These are phyloP conservation scores for Lachancea waltii DNA, from an alignment of 805 yeast genomes.

Conservation along the genomic window DNA sequence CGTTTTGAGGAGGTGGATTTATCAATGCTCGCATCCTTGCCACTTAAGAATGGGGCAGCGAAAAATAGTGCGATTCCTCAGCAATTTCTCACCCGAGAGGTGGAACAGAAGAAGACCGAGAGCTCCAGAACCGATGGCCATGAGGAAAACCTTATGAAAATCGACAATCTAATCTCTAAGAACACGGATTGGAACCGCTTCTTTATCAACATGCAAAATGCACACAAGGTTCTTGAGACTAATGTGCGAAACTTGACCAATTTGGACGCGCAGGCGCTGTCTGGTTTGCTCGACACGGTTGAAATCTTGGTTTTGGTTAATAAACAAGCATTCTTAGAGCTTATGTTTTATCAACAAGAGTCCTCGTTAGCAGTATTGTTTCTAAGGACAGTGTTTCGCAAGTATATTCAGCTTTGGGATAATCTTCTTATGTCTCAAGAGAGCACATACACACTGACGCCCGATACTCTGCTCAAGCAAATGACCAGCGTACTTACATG, in stretches of 20 bases:
- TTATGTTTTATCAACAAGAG: conserved; percentile 18
- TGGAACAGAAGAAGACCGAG: neutral
- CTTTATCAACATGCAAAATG: conserved; percentile 14
- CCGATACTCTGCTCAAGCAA: conserved; percentile 26
- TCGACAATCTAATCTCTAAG: conserved; percentile 12
- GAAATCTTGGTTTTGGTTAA: conserved; percentile 24
- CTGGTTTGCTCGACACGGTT: conserved; percentile 14
- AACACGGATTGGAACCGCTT: conserved; percentile 15
- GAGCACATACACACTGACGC: conserved; percentile 14
- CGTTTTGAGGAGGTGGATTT: conserved; percentile 33
- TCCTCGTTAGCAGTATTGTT: conserved; percentile 21
- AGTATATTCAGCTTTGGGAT: conserved; percentile 26
- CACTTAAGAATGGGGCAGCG: conserved; percentile 14
- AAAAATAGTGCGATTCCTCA: neutral
- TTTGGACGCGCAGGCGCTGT: conserved; percentile 11
- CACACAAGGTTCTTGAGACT: conserved; percentile 12
- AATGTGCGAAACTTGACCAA: conserved; percentile 5
- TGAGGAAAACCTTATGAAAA: conserved; percentile 14
- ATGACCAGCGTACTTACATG: conserved; percentile 31
- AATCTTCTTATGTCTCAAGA: conserved; percentile 15
- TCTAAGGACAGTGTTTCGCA: conserved; percentile 22
- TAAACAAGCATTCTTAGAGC: conserved; percentile 27
- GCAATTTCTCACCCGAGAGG: neutral
- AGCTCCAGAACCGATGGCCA: conserved; percentile 5
- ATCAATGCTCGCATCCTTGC: conserved; percentile 26